Evolutionary conservation across 345 rosid species (phyloP).

Genomic region (Atalantia buxifolia): DNA sequence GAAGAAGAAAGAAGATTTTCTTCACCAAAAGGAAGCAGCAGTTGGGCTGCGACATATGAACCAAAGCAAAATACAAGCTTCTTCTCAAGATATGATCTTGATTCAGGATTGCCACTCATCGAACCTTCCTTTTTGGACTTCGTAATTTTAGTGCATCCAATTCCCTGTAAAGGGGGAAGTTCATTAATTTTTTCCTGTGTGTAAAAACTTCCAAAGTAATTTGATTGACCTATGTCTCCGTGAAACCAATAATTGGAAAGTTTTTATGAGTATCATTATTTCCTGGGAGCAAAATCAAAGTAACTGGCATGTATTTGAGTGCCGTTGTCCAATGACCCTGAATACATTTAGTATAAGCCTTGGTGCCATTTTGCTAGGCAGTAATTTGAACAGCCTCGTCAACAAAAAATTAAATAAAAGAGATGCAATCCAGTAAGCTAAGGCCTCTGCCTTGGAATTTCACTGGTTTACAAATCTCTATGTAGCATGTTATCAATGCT

Average conservation of each 20-base stretch:
- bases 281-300: background rate
- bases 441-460: background rate
- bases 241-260: background rate
- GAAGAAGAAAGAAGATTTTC: slow-evolving; percentile 79
- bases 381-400: background rate
- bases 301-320: background rate
- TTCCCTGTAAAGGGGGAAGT: slow-evolving; percentile 45
- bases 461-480: background rate
- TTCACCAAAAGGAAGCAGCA: slow-evolving; percentile 82
- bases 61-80: slow-evolving; percentile 96
- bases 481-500: background rate
- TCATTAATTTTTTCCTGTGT: background rate
- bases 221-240: background rate
- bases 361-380: background rate
- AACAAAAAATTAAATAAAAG: background rate
- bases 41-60: slow-evolving; percentile 78
- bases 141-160: slow-evolving; percentile 89
- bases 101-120: slow-evolving; percentile 58
- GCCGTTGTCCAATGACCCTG: background rate
- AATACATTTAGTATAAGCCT: background rate
- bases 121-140: slow-evolving; percentile 69
- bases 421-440: background rate
- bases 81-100: slow-evolving; percentile 94
- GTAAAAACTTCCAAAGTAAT: background rate
- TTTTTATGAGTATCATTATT: background rate